Conservation (phyloP, 2,329 filamentous ascomycete species). For the Dothideomycetidae sp. region DNA sequence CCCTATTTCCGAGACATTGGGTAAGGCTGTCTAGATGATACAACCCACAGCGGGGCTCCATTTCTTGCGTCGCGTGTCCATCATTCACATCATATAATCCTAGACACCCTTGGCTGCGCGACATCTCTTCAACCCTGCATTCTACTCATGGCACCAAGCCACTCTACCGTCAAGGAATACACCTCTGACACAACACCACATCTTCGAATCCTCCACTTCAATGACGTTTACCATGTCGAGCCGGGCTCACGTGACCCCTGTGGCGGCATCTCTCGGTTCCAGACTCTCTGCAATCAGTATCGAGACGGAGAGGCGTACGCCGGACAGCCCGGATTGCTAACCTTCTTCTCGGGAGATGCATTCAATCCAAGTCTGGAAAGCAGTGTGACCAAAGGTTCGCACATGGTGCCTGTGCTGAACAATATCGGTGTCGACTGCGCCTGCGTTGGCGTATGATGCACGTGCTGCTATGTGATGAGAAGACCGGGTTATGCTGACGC, state of each 20-base stretch:
- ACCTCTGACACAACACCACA: conserved; percentile 39
- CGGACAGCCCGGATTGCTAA: conserved; percentile 52
- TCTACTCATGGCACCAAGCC: conserved; percentile 2
- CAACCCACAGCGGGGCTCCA: too few relatives aligned
- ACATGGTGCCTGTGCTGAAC: conserved; percentile 82
- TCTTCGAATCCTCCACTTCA: conserved; percentile 75
- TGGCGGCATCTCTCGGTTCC: conserved; percentile 68
- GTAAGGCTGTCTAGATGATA: too few relatives aligned
- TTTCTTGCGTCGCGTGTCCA: too few relatives aligned
- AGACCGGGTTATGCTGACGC: neutral
- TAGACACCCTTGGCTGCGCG: too few relatives aligned
- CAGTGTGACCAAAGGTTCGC: conserved; percentile 70
- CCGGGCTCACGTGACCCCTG: conserved; percentile 61
- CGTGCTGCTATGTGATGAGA: neutral
- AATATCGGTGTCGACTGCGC: conserved; percentile 61
- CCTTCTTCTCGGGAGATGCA: conserved; percentile 80
- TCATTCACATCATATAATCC: too few relatives aligned
- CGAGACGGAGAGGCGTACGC: conserved; percentile 45
- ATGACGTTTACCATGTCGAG: conserved; percentile 89
- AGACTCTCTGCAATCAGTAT: conserved; percentile 65
- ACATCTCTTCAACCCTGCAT: neutral
- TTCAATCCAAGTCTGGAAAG: conserved; percentile 87
- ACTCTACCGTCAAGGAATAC: conserved; percentile 12
- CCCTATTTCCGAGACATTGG: too few relatives aligned
- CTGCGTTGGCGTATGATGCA: conserved; percentile 55